Evolutionary conservation across 2,329 filamentous ascomycete species (phyloP).

Genomic region (Ophiocordyceps robertsii): DNA sequence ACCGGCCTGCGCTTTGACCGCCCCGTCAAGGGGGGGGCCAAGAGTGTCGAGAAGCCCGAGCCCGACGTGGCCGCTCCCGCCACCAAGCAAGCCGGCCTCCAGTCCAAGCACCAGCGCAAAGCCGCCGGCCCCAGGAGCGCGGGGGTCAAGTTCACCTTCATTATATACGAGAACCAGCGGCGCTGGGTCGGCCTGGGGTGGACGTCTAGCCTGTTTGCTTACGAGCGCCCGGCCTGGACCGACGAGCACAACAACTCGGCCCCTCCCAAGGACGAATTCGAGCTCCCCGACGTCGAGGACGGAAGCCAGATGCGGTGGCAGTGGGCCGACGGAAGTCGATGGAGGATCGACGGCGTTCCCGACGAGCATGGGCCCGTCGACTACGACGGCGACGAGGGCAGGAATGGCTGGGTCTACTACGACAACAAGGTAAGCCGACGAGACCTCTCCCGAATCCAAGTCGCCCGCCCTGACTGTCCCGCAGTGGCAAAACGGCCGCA

Average conservation of each 20-base stretch:
- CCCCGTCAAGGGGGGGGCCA: constrained; percentile 20
- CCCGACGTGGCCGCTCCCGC: constrained; percentile 7
- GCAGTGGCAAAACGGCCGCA: constrained; percentile 79
- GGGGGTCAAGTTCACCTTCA: constrained; percentile 91
- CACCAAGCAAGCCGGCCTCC: constrained; percentile 11
- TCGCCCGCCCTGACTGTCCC: background rate
- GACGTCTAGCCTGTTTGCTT: constrained; percentile 82
- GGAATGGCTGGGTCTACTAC: constrained; percentile 88
- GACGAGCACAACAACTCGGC: constrained; percentile 85
- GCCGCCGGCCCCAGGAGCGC: constrained; percentile 41
- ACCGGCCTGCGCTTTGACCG: constrained; percentile 68
- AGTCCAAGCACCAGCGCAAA: constrained; percentile 13
- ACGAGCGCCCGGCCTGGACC: constrained; percentile 85
- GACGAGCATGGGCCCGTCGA: constrained; percentile 31
- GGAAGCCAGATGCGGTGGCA: constrained; percentile 44
- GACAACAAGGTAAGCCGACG: constrained; percentile 67
- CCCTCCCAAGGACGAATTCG: constrained; percentile 57
- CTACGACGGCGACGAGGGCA: constrained; percentile 46
- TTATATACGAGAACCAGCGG: constrained; percentile 90
- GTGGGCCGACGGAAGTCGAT: constrained; percentile 77
- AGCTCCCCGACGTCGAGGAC: constrained; percentile 48
- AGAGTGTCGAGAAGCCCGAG: constrained; percentile 8
- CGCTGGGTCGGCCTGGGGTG: constrained; percentile 92
- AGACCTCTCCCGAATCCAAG: background rate
- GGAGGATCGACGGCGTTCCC: constrained; percentile 68